Evolutionary conservation across 768 basidiomycete genomes (phyloP), one percentile per base, ranked within the genome.

Genomic region (Phylloporus sp.): DNA sequence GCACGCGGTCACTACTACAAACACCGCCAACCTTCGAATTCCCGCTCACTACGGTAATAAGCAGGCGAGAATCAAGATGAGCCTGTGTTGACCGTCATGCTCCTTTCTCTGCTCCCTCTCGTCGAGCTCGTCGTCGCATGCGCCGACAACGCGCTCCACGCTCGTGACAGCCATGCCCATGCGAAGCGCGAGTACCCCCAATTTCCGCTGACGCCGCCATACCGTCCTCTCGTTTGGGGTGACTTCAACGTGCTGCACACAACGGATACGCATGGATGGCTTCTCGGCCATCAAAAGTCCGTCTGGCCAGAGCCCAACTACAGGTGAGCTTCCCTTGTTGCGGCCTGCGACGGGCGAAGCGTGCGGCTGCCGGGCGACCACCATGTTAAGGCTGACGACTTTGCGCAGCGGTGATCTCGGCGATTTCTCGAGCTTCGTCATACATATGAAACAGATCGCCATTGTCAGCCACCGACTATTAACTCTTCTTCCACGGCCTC

Each of bases 211-310:
- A 68, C 79, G 1, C 72, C 72, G 15, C 90, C 90, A 5, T 75
- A 76, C 45, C 71, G 82, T 17, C 76, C 79, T 20, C 73, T 95
- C 13, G 77, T 79, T 42, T 93, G 91, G 92, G 81, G 84, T n/a
- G 89, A 93, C 58, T 74, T 94, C 60, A 94, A 94, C 60, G 77
- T 93, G 57, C 75, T 93, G 37, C 81, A 84, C 57, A 93, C 90
- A 3, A 93, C 92, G 0, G 90, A 93, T 63, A 86, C 79, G 31
- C 84, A 87, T 68, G 80, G 84, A 22, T 85, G 84, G 84, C 70
- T 94, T 4, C 73, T 91, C 29, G 91, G 91, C 2, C 91, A 95
- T 68, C 86, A 89, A 56, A 84, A 90, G 57, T 15, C 69, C 3
- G 75, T 74, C 4, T 80, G 76, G 59, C 86, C 87, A 0, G 88